phyloP scores from a whole-genome alignment of 2,329 filamentous ascomycete genomes.

The Aureobasidium lini region DNA sequence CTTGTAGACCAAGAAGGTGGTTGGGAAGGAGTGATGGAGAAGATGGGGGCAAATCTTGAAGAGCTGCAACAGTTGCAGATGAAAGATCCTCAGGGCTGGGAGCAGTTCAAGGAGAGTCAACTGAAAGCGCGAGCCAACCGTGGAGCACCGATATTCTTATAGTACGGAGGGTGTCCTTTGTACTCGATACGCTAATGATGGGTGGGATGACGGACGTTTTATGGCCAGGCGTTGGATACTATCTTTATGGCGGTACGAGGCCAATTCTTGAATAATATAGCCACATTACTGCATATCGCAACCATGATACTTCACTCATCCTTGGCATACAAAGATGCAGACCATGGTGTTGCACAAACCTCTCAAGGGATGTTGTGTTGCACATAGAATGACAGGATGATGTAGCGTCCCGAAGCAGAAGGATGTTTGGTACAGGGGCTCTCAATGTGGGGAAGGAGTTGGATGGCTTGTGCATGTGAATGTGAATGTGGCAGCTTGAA shows the following conservation, averaged over 20 bases:
- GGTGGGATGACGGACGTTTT: background rate
- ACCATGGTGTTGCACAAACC: no score
- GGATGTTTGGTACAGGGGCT: no score
- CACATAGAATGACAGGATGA: no score
- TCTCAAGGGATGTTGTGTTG: no score
- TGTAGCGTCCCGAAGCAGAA: no score
- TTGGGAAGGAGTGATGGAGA: constrained; percentile 54
- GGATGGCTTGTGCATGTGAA: no score
- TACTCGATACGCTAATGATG: background rate
- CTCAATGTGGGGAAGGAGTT: no score
- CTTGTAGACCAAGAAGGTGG: constrained; percentile 53
- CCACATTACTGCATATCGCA: no score
- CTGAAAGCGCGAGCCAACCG: constrained; percentile 27
- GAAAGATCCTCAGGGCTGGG: constrained; percentile 31
- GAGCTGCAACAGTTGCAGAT: constrained; percentile 55
- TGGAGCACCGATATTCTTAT: constrained; percentile 2
- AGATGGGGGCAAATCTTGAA: constrained; percentile 57
- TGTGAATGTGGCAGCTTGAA: background rate
- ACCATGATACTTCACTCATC: no score
- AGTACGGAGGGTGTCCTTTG: background rate
- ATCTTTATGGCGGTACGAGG: no score
- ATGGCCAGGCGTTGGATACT: background rate
- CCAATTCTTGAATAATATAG: no score
- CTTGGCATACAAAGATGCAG: no score
- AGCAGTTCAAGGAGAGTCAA: constrained; percentile 29